Evolutionary conservation across 2,329 filamentous ascomycete genomes (phyloP).

Genomic region (Cadophora gregata): DNA sequence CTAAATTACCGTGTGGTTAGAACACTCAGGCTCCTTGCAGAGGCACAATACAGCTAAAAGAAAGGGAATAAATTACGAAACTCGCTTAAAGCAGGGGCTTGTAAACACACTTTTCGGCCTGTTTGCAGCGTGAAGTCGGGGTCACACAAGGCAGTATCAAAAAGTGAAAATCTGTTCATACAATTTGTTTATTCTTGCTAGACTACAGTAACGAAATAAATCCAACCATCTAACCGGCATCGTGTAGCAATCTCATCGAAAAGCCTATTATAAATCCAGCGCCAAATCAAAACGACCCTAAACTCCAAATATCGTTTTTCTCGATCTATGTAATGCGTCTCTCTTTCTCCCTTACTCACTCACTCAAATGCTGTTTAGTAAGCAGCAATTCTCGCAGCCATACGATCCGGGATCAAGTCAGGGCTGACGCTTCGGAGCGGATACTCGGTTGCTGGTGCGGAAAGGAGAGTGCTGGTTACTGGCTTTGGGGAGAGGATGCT

Average conservation of each 20-base stretch:
- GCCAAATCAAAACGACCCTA: conserved; percentile 5
- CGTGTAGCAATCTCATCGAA: not conserved
- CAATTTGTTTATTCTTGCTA: not conserved
- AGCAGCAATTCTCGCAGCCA: conserved; percentile 39
- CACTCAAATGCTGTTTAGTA: too few species aligned
- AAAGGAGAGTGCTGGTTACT: conserved; percentile 59
- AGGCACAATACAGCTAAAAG: too few species aligned
- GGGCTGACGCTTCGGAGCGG: conserved; percentile 61
- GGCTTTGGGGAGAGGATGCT: conserved; percentile 61
- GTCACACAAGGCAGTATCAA: too few species aligned
- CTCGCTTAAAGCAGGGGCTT: not conserved
- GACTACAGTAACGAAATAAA: not conserved
- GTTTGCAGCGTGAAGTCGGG: too few species aligned
- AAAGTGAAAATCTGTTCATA: not conserved
- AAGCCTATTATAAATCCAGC: not conserved
- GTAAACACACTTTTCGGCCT: not conserved
- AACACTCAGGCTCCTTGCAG: too few species aligned
- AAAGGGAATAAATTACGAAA: too few species aligned
- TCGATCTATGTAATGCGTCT: not conserved
- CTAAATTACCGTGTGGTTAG: too few species aligned
- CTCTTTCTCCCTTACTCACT: not conserved
- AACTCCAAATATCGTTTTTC: conserved; percentile 1
- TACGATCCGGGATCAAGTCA: conserved; percentile 62
- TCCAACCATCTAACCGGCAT: not conserved
- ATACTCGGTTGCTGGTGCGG: conserved; percentile 61